phyloP scores from a whole-genome alignment of 163 green algal genomes.

The Volvox carteri region DNA sequence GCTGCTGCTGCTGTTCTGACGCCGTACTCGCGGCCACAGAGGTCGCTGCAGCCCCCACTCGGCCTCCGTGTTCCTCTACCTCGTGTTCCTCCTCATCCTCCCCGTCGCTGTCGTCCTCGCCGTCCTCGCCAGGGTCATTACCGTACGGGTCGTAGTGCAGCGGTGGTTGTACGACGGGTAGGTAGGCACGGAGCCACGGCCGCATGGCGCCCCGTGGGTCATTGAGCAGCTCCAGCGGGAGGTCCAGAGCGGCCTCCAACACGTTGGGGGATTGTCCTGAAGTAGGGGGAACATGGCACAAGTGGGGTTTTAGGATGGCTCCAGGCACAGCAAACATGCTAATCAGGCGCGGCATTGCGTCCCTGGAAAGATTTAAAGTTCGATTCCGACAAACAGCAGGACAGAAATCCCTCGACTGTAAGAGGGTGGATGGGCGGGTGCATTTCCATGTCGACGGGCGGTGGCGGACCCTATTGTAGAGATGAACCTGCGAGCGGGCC shows the following conservation, averaged over 20 bases:
- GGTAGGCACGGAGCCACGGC: slow-evolving; percentile 55
- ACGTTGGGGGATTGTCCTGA: slow-evolving; percentile 78
- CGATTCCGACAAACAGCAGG: no score
- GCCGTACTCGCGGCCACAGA: not conserved
- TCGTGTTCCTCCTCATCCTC: not conserved
- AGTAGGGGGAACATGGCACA: not conserved
- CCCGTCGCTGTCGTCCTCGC: not conserved
- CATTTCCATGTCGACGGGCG: no score
- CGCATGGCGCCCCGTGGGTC: not conserved
- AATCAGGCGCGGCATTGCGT: no score
- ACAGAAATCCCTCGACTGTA: no score
- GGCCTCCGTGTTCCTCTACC: not conserved
- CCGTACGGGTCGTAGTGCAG: slow-evolving; percentile 50
- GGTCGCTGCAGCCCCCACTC: not conserved
- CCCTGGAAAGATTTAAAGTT: no score
- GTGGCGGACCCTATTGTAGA: no score
- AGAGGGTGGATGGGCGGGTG: no score
- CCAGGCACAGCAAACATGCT: no score
- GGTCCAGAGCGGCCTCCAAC: slow-evolving; percentile 70
- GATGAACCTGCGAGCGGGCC: no score
- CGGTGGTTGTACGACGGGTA: slow-evolving; percentile 39
- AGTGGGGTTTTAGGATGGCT: no score
- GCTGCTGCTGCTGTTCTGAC: not conserved
- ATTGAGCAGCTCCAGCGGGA: slow-evolving; percentile 31
- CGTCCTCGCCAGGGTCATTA: not conserved